Evolutionary conservation across 345 rosid genomes (phyloP).

Genomic region (Clausena lansium): DNA sequence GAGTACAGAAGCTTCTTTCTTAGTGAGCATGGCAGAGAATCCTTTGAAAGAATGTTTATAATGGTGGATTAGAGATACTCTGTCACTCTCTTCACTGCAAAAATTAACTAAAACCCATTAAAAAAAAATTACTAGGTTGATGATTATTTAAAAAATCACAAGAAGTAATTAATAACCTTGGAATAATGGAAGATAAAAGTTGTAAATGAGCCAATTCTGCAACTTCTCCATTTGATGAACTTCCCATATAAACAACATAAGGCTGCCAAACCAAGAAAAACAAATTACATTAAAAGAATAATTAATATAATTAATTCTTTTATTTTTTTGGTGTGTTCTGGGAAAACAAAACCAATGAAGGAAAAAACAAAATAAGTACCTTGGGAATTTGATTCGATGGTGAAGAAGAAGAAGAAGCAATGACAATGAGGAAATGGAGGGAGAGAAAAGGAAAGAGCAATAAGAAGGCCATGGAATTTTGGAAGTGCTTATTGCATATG

Average conservation of each 20-base stretch:
- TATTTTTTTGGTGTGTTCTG: not conserved
- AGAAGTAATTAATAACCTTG: conserved; percentile 29
- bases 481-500: not conserved
- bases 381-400: conserved; percentile 26
- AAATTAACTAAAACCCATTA: not conserved
- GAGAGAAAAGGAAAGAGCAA: conserved; percentile 23
- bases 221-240: conserved; percentile 29
- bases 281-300: not conserved
- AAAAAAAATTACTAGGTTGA: not conserved
- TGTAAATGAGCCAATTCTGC: conserved; percentile 43
- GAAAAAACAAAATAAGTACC: conserved; percentile 10
- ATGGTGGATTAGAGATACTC: conserved; percentile 45
- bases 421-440: conserved; percentile 11
- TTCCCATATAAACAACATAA: conserved; percentile 75
- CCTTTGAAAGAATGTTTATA: conserved; percentile 67
- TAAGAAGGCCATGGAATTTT: conserved; percentile 33
- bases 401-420: conserved; percentile 1
- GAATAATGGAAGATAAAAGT: conserved; percentile 45
- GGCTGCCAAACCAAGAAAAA: conserved; percentile 28
- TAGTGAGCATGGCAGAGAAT: conserved; percentile 77
- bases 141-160: not conserved
- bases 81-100: conserved; percentile 44
- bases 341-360: not conserved
- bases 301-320: not conserved
- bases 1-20: conserved; percentile 57